These are phyloP conservation scores for Linnemannia schmuckeri DNA, from an alignment of 192 early-diverging fungal genomes.

Conservation along the genomic window DNA sequence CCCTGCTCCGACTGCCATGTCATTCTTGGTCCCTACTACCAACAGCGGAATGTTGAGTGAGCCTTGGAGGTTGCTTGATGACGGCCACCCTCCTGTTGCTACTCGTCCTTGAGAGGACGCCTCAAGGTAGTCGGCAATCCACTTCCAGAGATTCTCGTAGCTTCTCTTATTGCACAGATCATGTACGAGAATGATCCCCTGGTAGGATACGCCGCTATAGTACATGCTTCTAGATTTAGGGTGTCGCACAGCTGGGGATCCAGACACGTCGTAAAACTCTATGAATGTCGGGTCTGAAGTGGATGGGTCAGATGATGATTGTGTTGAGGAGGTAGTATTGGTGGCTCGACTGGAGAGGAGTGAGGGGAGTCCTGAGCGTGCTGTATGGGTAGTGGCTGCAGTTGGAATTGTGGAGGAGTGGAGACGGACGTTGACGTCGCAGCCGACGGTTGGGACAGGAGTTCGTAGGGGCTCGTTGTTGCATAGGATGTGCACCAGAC, in stretches of 20 bases:
- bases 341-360: not conserved
- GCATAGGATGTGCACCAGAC: slow-evolving; percentile 66
- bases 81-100: not conserved
- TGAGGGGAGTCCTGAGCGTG: not conserved
- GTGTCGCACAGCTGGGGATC: slow-evolving; percentile 56
- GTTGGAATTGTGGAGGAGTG: slow-evolving; percentile 29
- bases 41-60: slow-evolving; percentile 26
- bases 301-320: not conserved
- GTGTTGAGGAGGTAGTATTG: not conserved
- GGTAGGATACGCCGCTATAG: slow-evolving; percentile 55
- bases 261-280: slow-evolving; percentile 69
- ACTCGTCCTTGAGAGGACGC: not conserved
- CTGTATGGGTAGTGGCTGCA: not conserved
- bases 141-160: slow-evolving; percentile 70
- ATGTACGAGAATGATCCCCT: slow-evolving; percentile 68
- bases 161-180: slow-evolving; percentile 65
- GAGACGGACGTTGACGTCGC: slow-evolving; percentile 65
- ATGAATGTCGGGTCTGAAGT: slow-evolving; percentile 58
- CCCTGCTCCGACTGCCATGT: slow-evolving; percentile 9
- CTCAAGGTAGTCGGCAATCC: slow-evolving; percentile 54
- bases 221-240: slow-evolving; percentile 63
- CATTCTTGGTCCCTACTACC: slow-evolving; percentile 44
- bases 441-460: slow-evolving; percentile 62
- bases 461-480: slow-evolving; percentile 56
- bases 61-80: slow-evolving; percentile 1